Evolutionary conservation across 345 rosid species (phyloP), one percentile per base, ranked within the genome.

Genomic region (Zanthoxylum bungeanum): DNA sequence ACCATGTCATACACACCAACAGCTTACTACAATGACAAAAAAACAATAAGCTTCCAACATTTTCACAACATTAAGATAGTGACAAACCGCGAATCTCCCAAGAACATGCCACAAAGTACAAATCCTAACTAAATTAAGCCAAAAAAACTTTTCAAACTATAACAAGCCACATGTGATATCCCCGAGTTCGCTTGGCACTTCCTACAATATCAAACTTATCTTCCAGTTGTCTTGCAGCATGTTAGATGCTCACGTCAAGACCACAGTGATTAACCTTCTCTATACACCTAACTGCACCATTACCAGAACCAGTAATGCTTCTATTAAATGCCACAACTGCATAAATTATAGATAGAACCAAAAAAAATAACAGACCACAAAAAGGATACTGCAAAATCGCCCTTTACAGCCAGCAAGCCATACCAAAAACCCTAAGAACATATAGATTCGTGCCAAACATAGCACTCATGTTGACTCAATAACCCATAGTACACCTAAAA

Each of bases 51-150:
- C 50, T 60, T 25, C 68, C 57, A 59, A 40, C 58, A 27, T 58
- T 46, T 53, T 3, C n/a, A 9, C 6, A 31, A 58, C 0, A 14
- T 65, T 28, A 47, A 19, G 17, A 47, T 17, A n/a, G 19, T 7
- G 59, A 69, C 47, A 49, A 64, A 44, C n/a, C 8, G 14, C 27
- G 19, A 59, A 33, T 42, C 63, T 19, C 42, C 59, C n/a, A 58
- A 1, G 7, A 31, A 27, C 12, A 25, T 16, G 30, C 30, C 75
- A 59, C 12, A 39, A 40, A 58, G 27, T 36, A 17, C 66, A 24
- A 49, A 52, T 17, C 46, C 64, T 46, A 55, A 16, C 70, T 36
- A 42, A 68, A 52, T 61, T 56, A 66, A 56, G 44, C 60, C 7
- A n/a, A 19, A 60, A 46, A 31, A 64, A 14, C 21, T 19, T 36